Conservation (phyloP, 31 red algal species). For the Bonnemaisonia californica region DNA sequence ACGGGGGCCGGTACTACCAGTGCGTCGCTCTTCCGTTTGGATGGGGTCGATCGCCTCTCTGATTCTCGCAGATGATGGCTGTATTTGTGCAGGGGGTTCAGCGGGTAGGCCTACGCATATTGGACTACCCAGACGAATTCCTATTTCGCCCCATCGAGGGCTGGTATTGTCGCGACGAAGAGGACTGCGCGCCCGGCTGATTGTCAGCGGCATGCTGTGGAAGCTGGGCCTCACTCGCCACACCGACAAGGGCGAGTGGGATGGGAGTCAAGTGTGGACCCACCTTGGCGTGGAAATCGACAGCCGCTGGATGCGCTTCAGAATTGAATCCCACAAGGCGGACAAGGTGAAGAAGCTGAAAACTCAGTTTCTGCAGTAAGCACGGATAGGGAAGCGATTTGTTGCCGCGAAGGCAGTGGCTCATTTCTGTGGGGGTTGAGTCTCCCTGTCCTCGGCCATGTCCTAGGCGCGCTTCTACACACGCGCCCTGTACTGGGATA, state of each 20-base stretch:
- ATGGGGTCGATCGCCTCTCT: slow-evolving; percentile 19
- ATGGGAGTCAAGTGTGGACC: background rate
- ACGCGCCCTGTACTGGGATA: background rate
- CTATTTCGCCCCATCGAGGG: background rate
- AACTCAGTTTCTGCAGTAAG: background rate
- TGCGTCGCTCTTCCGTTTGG: no score
- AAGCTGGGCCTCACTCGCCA: slow-evolving; percentile 1
- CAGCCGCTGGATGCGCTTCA: background rate
- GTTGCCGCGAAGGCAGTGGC: background rate
- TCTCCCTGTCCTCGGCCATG: slow-evolving; percentile 4
- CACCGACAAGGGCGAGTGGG: background rate
- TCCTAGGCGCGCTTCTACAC: slow-evolving; percentile 25
- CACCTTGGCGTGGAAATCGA: background rate
- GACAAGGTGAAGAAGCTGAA: slow-evolving; percentile 3
- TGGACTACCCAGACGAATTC: slow-evolving; percentile 15
- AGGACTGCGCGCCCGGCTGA: background rate
- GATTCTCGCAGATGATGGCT: slow-evolving; percentile 15
- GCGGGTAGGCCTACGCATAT: background rate
- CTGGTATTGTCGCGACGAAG: background rate
- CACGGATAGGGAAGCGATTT: background rate
- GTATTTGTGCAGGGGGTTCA: slow-evolving; percentile 16
- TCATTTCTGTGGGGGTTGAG: slow-evolving; percentile 7
- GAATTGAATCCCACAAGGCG: background rate
- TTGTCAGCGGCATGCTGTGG: background rate
- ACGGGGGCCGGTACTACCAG: no score